Evolutionary conservation across 345 rosid species (phyloP).

Genomic region (Abelmoschus esculentus): DNA sequence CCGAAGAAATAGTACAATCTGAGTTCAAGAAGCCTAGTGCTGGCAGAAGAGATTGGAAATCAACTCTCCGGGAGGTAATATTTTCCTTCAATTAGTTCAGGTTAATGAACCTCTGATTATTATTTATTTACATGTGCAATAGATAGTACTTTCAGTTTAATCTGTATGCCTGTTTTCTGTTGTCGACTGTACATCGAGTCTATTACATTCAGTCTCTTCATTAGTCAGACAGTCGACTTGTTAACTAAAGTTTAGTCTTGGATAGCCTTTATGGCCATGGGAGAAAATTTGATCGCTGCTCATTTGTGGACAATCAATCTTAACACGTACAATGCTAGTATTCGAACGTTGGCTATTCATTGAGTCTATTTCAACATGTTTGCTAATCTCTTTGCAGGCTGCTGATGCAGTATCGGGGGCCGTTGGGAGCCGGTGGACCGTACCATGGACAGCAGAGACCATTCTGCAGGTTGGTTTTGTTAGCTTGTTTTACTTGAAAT

Average conservation of each 20-base stretch:
- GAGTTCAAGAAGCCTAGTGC: conserved; percentile 32
- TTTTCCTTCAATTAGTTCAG: background rate
- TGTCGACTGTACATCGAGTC: background rate
- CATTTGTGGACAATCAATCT: background rate
- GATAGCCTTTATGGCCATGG: background rate
- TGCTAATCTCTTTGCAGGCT: conserved; percentile 40
- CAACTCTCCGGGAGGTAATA: conserved; percentile 53
- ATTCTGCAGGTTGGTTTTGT: conserved; percentile 61
- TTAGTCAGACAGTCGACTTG: background rate
- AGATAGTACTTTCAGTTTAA: background rate
- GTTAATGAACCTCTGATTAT: conserved; percentile 2
- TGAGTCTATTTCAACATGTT: background rate
- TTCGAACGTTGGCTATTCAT: no score
- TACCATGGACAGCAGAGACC: conserved; percentile 94
- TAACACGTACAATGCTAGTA: background rate
- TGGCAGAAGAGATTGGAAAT: conserved; percentile 44
- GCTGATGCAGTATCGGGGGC: conserved; percentile 54
- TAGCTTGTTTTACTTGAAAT: background rate
- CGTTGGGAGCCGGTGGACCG: conserved; percentile 80
- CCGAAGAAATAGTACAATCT: conserved; percentile 51
- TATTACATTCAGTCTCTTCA: background rate
- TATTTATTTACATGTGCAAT: background rate
- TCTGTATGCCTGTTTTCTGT: background rate
- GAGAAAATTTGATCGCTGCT: background rate
- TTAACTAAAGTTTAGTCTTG: background rate